A percentile compares a stretch with the other conserved stretches of the same genome.
Conservation (phyloP, 2,329 filamentous ascomycete species). For the Thermothelomyces thermophilus region DNA sequence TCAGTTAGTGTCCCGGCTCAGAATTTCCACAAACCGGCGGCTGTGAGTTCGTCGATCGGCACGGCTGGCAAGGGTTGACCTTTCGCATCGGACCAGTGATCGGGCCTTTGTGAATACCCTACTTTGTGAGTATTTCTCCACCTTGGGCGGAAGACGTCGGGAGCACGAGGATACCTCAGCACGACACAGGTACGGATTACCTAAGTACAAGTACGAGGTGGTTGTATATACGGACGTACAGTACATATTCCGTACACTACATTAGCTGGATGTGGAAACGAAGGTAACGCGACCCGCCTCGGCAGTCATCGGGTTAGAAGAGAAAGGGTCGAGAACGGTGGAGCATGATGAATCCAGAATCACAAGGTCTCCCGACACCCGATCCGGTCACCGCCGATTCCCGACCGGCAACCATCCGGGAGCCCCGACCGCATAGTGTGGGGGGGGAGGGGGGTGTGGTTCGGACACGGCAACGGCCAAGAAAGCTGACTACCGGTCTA, state of each 20-base stretch:
- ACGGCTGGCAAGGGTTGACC: background rate
- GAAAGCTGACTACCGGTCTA: background rate
- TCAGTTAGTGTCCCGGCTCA: background rate
- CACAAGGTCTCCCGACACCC: slow-evolving; percentile 3
- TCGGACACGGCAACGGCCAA: background rate
- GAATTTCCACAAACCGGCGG: slow-evolving; percentile 12
- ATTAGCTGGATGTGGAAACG: too few relatives aligned
- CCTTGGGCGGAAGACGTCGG: background rate
- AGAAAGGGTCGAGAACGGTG: background rate
- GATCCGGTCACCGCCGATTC: slow-evolving; percentile 8
- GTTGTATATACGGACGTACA: too few relatives aligned
- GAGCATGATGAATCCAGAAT: background rate
- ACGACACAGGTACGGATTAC: too few relatives aligned
- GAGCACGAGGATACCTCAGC: background rate
- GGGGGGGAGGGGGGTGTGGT: background rate
- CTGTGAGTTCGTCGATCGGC: background rate
- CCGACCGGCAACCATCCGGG: slow-evolving; percentile 9
- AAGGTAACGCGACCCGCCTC: background rate
- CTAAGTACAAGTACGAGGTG: too few relatives aligned
- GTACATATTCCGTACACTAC: too few relatives aligned
- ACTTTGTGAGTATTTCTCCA: background rate
- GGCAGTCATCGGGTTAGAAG: slow-evolving; percentile 1
- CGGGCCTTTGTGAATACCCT: too few relatives aligned
- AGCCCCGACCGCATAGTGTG: background rate
- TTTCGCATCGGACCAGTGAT: background rate